Evolutionary conservation across 345 rosid species (phyloP), one percentile per base, ranked within the genome.

Genomic region (Hibiscus mutabilis): DNA sequence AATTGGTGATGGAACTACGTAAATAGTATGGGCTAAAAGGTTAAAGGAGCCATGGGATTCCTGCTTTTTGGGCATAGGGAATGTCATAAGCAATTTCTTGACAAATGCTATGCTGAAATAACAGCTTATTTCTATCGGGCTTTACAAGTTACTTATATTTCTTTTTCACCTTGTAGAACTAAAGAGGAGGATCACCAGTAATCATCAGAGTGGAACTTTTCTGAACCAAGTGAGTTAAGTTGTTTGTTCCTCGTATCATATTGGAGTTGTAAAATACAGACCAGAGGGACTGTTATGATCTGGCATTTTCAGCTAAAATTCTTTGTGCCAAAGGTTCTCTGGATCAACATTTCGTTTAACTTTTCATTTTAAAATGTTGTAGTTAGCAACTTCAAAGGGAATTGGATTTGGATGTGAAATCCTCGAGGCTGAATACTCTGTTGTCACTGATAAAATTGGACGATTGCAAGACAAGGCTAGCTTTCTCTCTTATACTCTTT

Each of bases 401-500:
- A 81, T 78, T 74, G 84, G 81, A 69, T 86, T 86, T 73, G 96
- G 83, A 66, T 83, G 74, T 68, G 94, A 89, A 81, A 80, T 89
- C 72, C 91, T 91, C 62, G 91, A 91, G 75, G 90, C 89, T 19
- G 97, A 93, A 80, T 80, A 78, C 82, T 83, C 89, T 68, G 79
- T 87, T 74, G 66, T 89, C 53, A 75, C 84, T 73, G 93, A 89
- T 77, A 91, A 91, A 77, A 82, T 86, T 61, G 78, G 67, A 63
- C 79, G 75, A 57, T 79, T 88, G 80, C 90, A 87, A 79, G 88
- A 85, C 68, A 87, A 91, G 97, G 97, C 91, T 77, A 71, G 89
- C 68, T 76, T 68, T 65, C 25, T 37, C 22, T 33, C 66, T 55
- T 42, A 16, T 47, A 21, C 53, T 55, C 73, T 69, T 19, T 19